Conservation (phyloP, 1,284 basidiomycete genomes). For the Spongispora temasekensis region DNA sequence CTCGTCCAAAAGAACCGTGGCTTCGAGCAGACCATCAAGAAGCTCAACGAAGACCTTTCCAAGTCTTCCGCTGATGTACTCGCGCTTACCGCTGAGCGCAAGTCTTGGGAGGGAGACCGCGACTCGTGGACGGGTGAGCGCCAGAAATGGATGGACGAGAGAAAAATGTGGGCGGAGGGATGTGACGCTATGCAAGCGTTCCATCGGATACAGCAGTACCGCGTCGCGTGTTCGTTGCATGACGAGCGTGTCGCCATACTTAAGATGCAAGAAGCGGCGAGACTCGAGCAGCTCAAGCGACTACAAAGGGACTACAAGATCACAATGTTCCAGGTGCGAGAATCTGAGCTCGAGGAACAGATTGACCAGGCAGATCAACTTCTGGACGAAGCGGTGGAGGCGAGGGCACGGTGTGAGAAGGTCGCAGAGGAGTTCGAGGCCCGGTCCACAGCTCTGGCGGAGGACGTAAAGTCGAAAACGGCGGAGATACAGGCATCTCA, state of each 20-base stretch:
- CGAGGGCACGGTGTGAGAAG: slow-evolving; percentile 26
- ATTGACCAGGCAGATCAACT: slow-evolving; percentile 48
- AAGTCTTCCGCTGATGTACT: slow-evolving; percentile 29
- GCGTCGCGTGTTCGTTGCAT: slow-evolving; percentile 52
- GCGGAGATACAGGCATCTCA: slow-evolving; percentile 39
- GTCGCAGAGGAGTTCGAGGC: slow-evolving; percentile 34
- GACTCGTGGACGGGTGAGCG: slow-evolving; percentile 47
- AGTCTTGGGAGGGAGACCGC: slow-evolving; percentile 31
- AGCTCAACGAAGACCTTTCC: slow-evolving; percentile 48
- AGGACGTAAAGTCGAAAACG: slow-evolving; percentile 42
- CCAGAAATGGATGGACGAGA: slow-evolving; percentile 52
- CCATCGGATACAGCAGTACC: slow-evolving; percentile 63
- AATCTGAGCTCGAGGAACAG: slow-evolving; percentile 56
- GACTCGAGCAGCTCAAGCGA: slow-evolving; percentile 55
- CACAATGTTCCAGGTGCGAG: slow-evolving; percentile 60
- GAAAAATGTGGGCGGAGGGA: slow-evolving; percentile 58
- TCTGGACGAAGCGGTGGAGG: slow-evolving; percentile 37
- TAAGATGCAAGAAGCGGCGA: slow-evolving; percentile 51
- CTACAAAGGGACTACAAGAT: slow-evolving; percentile 65
- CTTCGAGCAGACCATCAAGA: slow-evolving; percentile 58
- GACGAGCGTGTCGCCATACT: slow-evolving; percentile 49
- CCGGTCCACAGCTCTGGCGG: slow-evolving; percentile 34
- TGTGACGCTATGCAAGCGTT: slow-evolving; percentile 61
- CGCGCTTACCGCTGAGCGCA: slow-evolving; percentile 20
- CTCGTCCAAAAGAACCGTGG: slow-evolving; percentile 64